Percentiles rank a stretch among this genome's conserved stretches.
These are phyloP conservation scores for Oxyria digyna DNA, from an alignment of 148 eudicot species.

Conservation along the genomic window DNA sequence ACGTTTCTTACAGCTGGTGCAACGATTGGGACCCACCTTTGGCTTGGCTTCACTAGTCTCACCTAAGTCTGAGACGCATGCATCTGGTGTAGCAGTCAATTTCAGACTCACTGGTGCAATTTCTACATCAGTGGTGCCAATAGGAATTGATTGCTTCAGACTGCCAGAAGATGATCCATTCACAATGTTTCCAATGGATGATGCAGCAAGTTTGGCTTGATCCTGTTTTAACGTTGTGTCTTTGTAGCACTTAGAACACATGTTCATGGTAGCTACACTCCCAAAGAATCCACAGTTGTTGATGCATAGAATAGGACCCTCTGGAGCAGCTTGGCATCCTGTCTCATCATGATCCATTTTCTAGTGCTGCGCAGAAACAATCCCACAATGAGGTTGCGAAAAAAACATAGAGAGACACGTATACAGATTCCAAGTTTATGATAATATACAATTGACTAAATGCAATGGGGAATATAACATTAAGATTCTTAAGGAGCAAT, in stretches of 20 bases:
- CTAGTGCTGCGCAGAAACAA: conserved; percentile 18
- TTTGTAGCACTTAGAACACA: conserved; percentile 87
- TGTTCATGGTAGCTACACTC: conserved; percentile 61
- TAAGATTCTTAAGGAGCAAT: neutral
- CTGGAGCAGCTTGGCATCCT: conserved; percentile 45
- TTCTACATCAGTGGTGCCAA: conserved; percentile 18
- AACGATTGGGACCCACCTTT: conserved; percentile 44
- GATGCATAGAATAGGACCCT: conserved; percentile 47
- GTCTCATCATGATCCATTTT: conserved; percentile 59
- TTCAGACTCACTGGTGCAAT: conserved; percentile 18
- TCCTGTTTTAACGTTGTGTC: conserved; percentile 51
- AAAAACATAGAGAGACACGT: neutral
- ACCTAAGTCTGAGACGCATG: conserved; percentile 16
- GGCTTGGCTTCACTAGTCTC: conserved; percentile 22
- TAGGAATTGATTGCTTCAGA: conserved; percentile 24
- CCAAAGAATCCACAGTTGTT: conserved; percentile 92
- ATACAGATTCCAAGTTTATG: neutral
- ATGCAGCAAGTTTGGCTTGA: conserved; percentile 56
- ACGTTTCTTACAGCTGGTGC: conserved; percentile 47
- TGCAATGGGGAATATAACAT: neutral
- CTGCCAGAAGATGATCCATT: conserved; percentile 38
- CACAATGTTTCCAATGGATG: conserved; percentile 51
- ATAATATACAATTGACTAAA: neutral
- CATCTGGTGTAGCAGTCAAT: conserved; percentile 17
- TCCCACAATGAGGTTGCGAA: neutral